Percentiles rank a stretch among this genome's conserved stretches.
Evolutionary conservation across 257 asterid genomes (phyloP).

Genomic region (Nicotiana obtusifolia): DNA sequence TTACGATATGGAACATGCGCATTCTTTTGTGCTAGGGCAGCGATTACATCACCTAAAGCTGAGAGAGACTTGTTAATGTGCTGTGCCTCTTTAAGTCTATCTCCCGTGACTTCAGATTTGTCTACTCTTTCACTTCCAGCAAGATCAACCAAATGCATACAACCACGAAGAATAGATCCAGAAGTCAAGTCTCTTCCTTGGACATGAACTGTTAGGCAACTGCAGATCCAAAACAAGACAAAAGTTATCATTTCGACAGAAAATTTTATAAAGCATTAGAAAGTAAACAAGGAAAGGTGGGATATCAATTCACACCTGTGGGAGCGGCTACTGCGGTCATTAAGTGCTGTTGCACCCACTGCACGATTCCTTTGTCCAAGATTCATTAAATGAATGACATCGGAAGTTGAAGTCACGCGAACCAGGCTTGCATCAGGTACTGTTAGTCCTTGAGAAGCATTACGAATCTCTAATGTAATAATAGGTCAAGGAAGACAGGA

Average conservation of each 20-base stretch:
- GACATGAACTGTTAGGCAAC: slow-evolving; percentile 92
- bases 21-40: slow-evolving; percentile 87
- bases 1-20: slow-evolving; percentile 89
- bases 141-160: slow-evolving; percentile 99
- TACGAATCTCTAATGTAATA: slow-evolving; percentile 81
- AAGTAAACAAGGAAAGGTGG: not conserved
- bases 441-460: slow-evolving; percentile 86
- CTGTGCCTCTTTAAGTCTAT: slow-evolving; percentile 95
- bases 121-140: slow-evolving; percentile 99
- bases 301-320: slow-evolving; percentile 50
- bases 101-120: slow-evolving; percentile 97
- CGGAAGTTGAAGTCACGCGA: slow-evolving; percentile 43
- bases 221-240: slow-evolving; percentile 18
- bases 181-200: slow-evolving; percentile 91
- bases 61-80: slow-evolving; percentile 92
- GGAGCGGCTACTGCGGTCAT: slow-evolving; percentile 98
- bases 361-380: slow-evolving; percentile 80
- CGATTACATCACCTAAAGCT: slow-evolving; percentile 93
- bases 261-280: not conserved
- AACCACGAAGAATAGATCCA: slow-evolving; percentile 70
- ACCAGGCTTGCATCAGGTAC: slow-evolving; percentile 71
- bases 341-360: slow-evolving; percentile 96
- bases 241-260: slow-evolving; percentile 5
- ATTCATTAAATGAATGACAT: slow-evolving; percentile 79
- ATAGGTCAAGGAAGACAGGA: slow-evolving; percentile 37